Evolutionary conservation across 2,329 filamentous ascomycete genomes (phyloP).

Genomic region (Zymoseptoria tritici): DNA sequence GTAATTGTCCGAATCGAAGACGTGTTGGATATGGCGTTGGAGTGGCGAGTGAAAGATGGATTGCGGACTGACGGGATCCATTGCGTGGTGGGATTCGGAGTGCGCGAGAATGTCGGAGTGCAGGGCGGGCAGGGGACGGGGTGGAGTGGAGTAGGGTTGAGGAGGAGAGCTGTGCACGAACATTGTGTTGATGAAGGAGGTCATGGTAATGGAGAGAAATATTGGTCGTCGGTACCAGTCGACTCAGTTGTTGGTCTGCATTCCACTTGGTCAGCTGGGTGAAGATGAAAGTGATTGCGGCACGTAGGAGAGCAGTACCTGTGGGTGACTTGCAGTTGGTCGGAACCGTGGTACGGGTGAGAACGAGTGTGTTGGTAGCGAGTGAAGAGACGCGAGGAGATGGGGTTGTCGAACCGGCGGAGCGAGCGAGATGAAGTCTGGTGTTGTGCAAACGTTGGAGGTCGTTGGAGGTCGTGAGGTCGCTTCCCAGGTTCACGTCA

Average conservation of each 20-base stretch:
- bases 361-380: not conserved
- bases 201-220: too few species aligned
- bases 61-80: constrained; percentile 23
- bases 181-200: constrained; percentile 76
- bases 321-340: not conserved
- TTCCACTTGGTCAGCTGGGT: not conserved
- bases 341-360: not conserved
- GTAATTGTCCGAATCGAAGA: constrained; percentile 16
- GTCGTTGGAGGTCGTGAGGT: too few species aligned
- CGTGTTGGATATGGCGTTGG: constrained; percentile 27
- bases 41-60: constrained; percentile 27
- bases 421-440: too few species aligned
- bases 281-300: not conserved
- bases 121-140: constrained; percentile 36
- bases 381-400: not conserved
- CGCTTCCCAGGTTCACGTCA: not conserved
- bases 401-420: not conserved
- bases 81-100: constrained; percentile 28
- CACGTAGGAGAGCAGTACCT: not conserved
- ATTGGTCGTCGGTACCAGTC: too few species aligned
- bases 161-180: constrained; percentile 46
- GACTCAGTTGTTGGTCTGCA: too few species aligned
- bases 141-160: constrained; percentile 29
- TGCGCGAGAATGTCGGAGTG: constrained; percentile 36
- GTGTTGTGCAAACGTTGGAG: not conserved